phyloP scores from a whole-genome alignment of 176 grass and related monocot genomes.

The Miscanthus lutarioriparius region DNA sequence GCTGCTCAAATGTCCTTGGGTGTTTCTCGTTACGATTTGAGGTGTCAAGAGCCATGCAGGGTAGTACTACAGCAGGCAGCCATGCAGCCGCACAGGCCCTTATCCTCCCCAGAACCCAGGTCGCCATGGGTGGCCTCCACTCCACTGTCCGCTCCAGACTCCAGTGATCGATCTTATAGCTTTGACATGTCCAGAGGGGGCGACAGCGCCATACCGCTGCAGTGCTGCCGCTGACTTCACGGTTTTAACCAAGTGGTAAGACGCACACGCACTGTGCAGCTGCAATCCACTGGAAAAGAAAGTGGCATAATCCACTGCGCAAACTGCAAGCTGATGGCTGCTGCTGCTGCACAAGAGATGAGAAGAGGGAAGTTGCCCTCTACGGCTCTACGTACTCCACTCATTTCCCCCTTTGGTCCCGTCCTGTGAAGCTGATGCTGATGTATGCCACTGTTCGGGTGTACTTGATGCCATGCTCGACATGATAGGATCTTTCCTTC shows the following conservation, averaged over 20 bases:
- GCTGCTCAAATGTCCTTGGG: background rate
- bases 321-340: background rate
- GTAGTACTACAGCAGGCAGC: background rate
- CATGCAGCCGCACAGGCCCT: background rate
- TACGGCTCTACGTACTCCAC: background rate
- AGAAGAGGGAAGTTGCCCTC: background rate
- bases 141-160: too few species aligned
- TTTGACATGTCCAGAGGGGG: too few species aligned
- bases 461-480: background rate
- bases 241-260: too few species aligned
- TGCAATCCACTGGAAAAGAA: background rate
- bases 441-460: background rate
- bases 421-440: background rate
- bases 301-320: background rate
- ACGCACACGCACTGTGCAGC: too few species aligned
- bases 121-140: background rate
- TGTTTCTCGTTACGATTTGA: background rate
- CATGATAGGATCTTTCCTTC: background rate
- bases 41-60: background rate
- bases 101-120: background rate
- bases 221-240: too few species aligned
- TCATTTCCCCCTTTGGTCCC: constrained; percentile 1
- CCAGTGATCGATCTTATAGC: too few species aligned
- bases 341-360: background rate
- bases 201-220: too few species aligned